phyloP scores from a whole-genome alignment of 805 yeast species.

The Lachancea kluyveri region DNA sequence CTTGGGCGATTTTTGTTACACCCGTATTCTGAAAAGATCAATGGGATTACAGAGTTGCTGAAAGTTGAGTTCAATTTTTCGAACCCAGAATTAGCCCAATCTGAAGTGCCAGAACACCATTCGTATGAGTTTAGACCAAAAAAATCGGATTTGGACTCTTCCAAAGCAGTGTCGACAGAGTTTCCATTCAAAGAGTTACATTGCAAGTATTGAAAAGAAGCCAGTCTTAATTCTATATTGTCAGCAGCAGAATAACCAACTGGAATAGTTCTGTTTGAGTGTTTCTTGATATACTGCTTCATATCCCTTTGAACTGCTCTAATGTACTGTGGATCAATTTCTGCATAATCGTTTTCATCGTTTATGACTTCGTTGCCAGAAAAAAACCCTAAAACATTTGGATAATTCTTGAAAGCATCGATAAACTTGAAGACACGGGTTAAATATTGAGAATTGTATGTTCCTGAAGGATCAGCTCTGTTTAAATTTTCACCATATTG shows the following conservation, averaged over 20 bases:
- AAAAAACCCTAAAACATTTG: slow-evolving; percentile 82
- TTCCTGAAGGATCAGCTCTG: slow-evolving; percentile 61
- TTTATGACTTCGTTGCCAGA: slow-evolving; percentile 91
- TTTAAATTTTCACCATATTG: slow-evolving; percentile 57
- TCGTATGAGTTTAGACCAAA: slow-evolving; percentile 83
- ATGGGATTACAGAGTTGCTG: slow-evolving; percentile 55
- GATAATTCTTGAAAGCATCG: slow-evolving; percentile 76
- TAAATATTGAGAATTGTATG: slow-evolving; percentile 67
- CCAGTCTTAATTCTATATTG: slow-evolving; percentile 58
- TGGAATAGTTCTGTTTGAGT: slow-evolving; percentile 71
- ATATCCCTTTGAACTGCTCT: slow-evolving; percentile 92
- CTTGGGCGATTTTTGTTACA: slow-evolving; percentile 76
- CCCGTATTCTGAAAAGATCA: slow-evolving; percentile 74
- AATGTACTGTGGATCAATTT: slow-evolving; percentile 65
- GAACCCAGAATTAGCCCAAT: slow-evolving; percentile 69
- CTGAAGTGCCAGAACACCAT: slow-evolving; percentile 69
- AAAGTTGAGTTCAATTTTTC: slow-evolving; percentile 49
- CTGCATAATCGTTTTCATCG: slow-evolving; percentile 56
- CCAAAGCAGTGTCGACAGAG: slow-evolving; percentile 39
- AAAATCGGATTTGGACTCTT: slow-evolving; percentile 70
- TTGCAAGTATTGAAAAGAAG: slow-evolving; percentile 74
- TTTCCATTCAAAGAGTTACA: slow-evolving; percentile 58
- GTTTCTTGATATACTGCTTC: slow-evolving; percentile 68
- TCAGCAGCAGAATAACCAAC: slow-evolving; percentile 98
- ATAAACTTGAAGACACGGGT: slow-evolving; percentile 77